Base-by-base conservation (phyloP, 352 stramenopile species). In the Globisporangium radiosum region DNA sequence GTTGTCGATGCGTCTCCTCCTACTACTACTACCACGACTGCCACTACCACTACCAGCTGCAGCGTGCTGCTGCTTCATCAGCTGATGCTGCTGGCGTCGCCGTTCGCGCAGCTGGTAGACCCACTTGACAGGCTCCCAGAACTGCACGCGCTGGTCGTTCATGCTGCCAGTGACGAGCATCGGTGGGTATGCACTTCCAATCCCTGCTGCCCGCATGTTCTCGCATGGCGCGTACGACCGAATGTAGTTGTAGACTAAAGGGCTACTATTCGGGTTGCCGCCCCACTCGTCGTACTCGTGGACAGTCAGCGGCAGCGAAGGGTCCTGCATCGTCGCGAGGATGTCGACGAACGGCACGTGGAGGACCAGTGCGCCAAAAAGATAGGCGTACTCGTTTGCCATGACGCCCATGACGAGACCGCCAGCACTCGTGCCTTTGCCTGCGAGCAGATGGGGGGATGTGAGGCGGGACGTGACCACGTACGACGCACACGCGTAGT, bases 241-340 rank as follows among this genome's bases (percentile, higher is more conserved):
- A 44, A 95, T 94, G 68, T 92, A 94, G 17, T 75, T 68, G 37
- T 65, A 65, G 11, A 80, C 72, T 5, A 72, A 60, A 1, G 64
- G 59, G 19, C 85, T 72, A 3, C 14, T 42, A 3, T 9, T 45
- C 11, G 83, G 82, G 55, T 97, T 83, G 3, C 90, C 88, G 3
- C 90, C 88, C 89, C 89, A 97, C 66, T 97, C 91, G 52, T 97
- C 87, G 57, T 96, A 97, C 70, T 97, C 91, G 63, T 97, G 85
- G 15, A 96, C 69, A 10, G 91, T 97, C 2, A 97, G 73, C 4
- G 88, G 87, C 13, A 97, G 72, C 15, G 59, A 78, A 13, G 81
- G 66, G 56, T 97, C 88, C 58, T 80, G 69, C 89, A 97, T 97
- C 1, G 91, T 94, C 17, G 75, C 70, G 11, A 92, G 25, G 40